These are phyloP conservation scores for Pulveroboletus ridleyi DNA, from an alignment of 1,284 basidiomycete species.

Conservation along the genomic window DNA sequence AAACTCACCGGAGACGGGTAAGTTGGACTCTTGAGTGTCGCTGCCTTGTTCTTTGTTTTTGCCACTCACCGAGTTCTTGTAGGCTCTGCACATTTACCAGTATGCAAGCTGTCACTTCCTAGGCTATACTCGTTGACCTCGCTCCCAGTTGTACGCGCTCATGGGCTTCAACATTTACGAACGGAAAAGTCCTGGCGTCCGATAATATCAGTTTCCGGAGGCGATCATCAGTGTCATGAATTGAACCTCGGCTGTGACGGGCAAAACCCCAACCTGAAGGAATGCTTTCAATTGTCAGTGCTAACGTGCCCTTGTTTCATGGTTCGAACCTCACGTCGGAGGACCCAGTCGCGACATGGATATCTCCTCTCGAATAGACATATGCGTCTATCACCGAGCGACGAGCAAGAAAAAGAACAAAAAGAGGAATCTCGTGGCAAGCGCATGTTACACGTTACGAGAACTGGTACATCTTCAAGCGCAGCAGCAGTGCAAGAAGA, in stretches of 20 bases:
- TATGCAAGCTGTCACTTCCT: background rate
- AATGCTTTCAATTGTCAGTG: slow-evolving; percentile 54
- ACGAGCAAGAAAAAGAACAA: slow-evolving; percentile 65
- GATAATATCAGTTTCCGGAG: slow-evolving; percentile 61
- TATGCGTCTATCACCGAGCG: slow-evolving; percentile 60
- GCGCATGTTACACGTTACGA: slow-evolving; percentile 50
- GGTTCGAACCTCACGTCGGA: background rate
- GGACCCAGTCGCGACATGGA: slow-evolving; percentile 46
- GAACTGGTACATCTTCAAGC: slow-evolving; percentile 57
- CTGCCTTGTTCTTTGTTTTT: background rate
- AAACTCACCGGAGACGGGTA: background rate
- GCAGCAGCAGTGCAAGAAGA: slow-evolving; percentile 40
- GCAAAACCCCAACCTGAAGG: slow-evolving; percentile 69
- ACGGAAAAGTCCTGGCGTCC: slow-evolving; percentile 67
- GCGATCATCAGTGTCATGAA: slow-evolving; percentile 55
- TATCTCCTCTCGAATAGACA: slow-evolving; percentile 48
- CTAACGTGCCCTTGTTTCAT: background rate
- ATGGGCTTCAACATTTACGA: slow-evolving; percentile 52
- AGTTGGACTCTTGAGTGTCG: background rate
- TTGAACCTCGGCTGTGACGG: slow-evolving; percentile 67
- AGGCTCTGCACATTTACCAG: slow-evolving; percentile 25
- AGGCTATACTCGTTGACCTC: background rate
- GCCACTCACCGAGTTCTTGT: background rate
- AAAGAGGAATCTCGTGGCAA: slow-evolving; percentile 58
- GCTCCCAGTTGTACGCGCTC: slow-evolving; percentile 44